Evolutionary conservation across 805 yeast genomes (phyloP).

Genomic region (Candida alai): DNA sequence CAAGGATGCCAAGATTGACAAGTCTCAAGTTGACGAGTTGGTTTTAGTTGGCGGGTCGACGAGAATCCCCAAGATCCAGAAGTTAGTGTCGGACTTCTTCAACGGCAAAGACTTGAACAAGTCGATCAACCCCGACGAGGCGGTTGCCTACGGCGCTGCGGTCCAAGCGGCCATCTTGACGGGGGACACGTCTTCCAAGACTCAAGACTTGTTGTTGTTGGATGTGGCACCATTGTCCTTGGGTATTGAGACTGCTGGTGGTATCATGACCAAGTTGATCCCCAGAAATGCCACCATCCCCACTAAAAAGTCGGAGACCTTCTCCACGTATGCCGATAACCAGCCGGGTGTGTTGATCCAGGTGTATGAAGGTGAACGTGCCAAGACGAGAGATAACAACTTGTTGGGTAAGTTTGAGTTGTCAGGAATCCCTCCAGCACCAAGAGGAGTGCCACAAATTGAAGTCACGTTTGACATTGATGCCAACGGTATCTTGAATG

Average conservation of each 20-base stretch:
- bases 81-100: constrained; percentile 83
- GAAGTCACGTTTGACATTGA: constrained; percentile 87
- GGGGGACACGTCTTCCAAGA: constrained; percentile 62
- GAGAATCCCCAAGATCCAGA: constrained; percentile 97
- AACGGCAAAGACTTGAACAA: constrained; percentile 94
- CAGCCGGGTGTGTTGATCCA: constrained; percentile 93
- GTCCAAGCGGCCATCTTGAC: constrained; percentile 97
- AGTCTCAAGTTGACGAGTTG: constrained; percentile 87
- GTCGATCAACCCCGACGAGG: constrained; percentile 99
- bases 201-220: constrained; percentile 57
- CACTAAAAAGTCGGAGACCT: constrained; percentile 90
- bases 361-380: constrained; percentile 95
- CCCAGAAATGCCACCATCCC: constrained; percentile 95
- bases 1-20: constrained; percentile 86
- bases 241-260: constrained; percentile 97
- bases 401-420: constrained; percentile 82
- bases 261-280: constrained; percentile 94
- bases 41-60: constrained; percentile 99
- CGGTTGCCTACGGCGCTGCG: constrained; percentile 99
- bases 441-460: constrained; percentile 88
- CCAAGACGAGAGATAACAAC: constrained; percentile 91
- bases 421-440: constrained; percentile 85
- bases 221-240: constrained; percentile 93
- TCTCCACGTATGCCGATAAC: constrained; percentile 94
- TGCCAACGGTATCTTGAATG: constrained; percentile 84